Conservation (phyloP, 352 stramenopile genomes). For the Pythium sukuiense region DNA sequence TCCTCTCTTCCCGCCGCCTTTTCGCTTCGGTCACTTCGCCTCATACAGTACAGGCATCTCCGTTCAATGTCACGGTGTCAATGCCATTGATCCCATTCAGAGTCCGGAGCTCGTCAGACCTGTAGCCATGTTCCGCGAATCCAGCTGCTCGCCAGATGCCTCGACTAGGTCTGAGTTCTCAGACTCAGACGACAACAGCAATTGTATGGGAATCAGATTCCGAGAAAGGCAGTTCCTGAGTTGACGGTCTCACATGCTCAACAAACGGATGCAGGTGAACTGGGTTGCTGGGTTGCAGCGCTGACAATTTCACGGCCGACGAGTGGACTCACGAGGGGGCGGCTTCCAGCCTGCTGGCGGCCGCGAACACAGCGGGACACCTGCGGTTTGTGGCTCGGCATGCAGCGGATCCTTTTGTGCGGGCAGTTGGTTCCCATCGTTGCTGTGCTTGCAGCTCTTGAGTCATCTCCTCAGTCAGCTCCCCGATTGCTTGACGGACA, state of each 20-base stretch:
- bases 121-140: constrained; percentile 3
- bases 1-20: background rate
- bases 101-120: background rate
- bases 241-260: background rate
- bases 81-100: background rate
- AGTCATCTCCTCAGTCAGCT: background rate
- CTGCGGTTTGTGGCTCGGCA: background rate
- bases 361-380: background rate
- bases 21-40: constrained; percentile 2
- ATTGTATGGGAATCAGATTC: background rate
- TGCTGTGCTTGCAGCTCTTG: background rate
- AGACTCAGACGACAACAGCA: background rate
- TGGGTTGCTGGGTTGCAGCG: background rate
- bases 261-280: background rate
- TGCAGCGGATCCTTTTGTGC: background rate
- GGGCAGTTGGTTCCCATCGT: background rate
- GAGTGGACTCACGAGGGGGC: background rate
- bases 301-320: background rate
- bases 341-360: background rate
- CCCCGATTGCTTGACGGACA: background rate
- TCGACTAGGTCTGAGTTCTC: constrained; percentile 3
- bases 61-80: background rate
- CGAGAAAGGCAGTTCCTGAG: constrained; percentile 1
- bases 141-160: background rate
- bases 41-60: background rate